Percentiles rank a stretch among this genome's conserved stretches.
Evolutionary conservation across 2,329 filamentous ascomycete species (phyloP).

Genomic region (Alternaria consortialis): DNA sequence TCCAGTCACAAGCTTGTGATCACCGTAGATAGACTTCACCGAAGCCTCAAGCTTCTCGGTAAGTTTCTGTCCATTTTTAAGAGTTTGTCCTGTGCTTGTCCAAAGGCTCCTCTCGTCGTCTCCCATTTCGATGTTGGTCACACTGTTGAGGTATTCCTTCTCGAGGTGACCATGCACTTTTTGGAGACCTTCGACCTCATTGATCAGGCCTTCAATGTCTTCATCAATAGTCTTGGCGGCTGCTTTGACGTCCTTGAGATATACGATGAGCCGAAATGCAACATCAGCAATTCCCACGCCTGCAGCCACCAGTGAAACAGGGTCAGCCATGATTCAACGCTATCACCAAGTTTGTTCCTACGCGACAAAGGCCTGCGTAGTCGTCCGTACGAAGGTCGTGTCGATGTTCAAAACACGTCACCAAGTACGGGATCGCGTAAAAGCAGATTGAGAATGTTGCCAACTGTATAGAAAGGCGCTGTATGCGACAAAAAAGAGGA

Average conservation of each 20-base stretch:
- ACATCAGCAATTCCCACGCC: constrained; percentile 6
- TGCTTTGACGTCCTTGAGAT: constrained; percentile 8
- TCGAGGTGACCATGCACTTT: constrained; percentile 6
- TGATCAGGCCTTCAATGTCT: constrained; percentile 4
- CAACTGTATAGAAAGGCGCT: no score
- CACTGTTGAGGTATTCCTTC: constrained; percentile 5
- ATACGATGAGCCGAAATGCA: constrained; percentile 5
- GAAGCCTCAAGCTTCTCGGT: constrained; percentile 5
- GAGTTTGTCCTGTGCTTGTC: constrained; percentile 1
- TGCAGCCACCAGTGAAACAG: constrained; percentile 7
- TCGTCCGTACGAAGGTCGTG: not conserved
- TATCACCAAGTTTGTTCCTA: not conserved
- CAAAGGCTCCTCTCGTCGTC: constrained; percentile 3
- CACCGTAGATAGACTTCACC: constrained; percentile 3
- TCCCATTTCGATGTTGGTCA: not conserved
- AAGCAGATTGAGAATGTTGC: no score
- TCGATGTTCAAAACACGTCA: not conserved
- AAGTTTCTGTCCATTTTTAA: constrained; percentile 8
- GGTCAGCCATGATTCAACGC: constrained; percentile 1
- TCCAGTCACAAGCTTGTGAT: not conserved
- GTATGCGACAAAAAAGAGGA: no score
- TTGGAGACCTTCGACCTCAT: constrained; percentile 6
- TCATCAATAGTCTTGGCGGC: constrained; percentile 6
- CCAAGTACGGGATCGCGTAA: not conserved
- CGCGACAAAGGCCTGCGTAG: not conserved